phyloP scores from a whole-genome alignment of 305 asterid species.

The Fraxinus platypoda region DNA sequence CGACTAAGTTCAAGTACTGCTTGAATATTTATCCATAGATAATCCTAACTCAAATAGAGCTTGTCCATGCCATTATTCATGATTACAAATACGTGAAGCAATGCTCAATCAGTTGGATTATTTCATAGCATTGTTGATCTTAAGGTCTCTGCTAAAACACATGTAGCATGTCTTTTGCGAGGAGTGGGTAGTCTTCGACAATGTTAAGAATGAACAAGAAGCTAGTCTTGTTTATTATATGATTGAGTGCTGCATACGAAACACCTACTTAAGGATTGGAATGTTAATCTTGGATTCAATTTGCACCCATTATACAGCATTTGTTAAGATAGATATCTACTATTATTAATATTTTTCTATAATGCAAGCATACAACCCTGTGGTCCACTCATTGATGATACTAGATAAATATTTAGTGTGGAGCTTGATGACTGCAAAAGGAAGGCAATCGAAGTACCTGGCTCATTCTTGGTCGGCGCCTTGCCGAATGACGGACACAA shows the following conservation, averaged over 20 bases:
- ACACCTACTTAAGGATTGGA: neutral
- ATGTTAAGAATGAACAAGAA: neutral
- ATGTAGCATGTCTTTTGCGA: neutral
- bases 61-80: neutral
- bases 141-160: neutral
- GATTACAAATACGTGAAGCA: neutral
- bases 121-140: neutral
- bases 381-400: neutral
- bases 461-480: slow-evolving; percentile 72
- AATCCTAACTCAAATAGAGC: neutral
- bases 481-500: slow-evolving; percentile 73
- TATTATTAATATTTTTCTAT: neutral
- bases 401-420: neutral
- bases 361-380: neutral
- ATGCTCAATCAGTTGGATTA: neutral
- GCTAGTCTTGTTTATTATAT: neutral
- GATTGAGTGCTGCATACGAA: neutral
- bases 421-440: neutral
- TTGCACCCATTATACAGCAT: neutral
- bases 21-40: neutral
- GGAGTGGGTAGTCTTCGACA: neutral
- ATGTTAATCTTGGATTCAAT: neutral
- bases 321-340: neutral
- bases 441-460: slow-evolving; percentile 40
- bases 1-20: neutral